These are phyloP conservation scores for Apocynum venetum DNA, from an alignment of 257 asterid species.

Conservation along the genomic window DNA sequence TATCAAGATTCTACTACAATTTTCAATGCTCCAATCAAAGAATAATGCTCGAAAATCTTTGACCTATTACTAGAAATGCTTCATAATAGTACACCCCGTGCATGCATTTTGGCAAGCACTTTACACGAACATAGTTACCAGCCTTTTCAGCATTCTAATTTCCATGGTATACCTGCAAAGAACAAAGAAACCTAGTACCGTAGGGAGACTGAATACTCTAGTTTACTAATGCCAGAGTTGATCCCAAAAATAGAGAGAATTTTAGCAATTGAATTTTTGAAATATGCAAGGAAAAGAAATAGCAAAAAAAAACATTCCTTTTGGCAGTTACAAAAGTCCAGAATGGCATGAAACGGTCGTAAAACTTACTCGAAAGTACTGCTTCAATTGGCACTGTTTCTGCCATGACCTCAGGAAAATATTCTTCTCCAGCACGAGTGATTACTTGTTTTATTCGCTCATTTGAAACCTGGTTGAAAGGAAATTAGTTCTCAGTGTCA, in stretches of 20 bases:
- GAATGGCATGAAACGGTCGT: slow-evolving; percentile 15
- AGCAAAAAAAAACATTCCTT: neutral
- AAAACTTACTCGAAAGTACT: slow-evolving; percentile 53
- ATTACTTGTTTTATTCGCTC: slow-evolving; percentile 77
- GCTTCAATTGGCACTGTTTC: slow-evolving; percentile 53
- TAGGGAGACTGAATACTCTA: neutral
- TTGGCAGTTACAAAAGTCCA: slow-evolving; percentile 8
- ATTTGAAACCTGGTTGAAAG: slow-evolving; percentile 61
- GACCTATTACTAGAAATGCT: neutral
- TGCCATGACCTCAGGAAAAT: slow-evolving; percentile 50
- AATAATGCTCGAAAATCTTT: neutral
- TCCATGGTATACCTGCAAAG: neutral
- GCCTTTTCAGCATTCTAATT: neutral
- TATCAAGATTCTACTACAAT: slow-evolving; percentile 7
- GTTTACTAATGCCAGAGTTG: neutral
- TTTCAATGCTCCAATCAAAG: neutral
- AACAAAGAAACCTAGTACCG: neutral
- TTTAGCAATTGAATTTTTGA: too few species aligned
- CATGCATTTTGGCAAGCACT: neutral
- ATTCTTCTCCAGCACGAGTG: slow-evolving; percentile 66
- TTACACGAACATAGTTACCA: neutral
- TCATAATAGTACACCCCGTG: neutral
- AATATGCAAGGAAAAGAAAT: neutral
- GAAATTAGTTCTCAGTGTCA: slow-evolving; percentile 22
- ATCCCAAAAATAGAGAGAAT: neutral